phyloP scores from a whole-genome alignment of 371 early-diverging fungal species.

The Saksenaea vasiformis region DNA sequence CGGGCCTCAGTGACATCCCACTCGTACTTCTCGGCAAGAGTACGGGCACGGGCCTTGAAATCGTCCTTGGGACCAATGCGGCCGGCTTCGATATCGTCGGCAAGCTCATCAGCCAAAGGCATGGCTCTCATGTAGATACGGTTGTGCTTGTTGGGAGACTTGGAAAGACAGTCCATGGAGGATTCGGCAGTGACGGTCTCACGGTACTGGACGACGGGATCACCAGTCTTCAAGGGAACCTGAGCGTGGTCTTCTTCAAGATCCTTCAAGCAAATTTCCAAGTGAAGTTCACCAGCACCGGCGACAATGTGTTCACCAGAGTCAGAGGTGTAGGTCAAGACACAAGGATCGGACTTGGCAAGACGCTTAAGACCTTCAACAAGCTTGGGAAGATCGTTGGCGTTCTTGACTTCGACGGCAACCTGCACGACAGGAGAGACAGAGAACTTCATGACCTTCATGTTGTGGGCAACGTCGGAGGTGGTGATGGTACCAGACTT shows the following conservation, averaged over 20 bases:
- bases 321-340: constrained; percentile 87
- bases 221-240: constrained; percentile 88
- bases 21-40: constrained; percentile 85
- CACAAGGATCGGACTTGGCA: constrained; percentile 98
- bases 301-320: constrained; percentile 98
- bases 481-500: constrained; percentile 99
- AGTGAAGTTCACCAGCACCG: constrained; percentile 99
- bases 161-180: constrained; percentile 77
- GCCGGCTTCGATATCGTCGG: constrained; percentile 82
- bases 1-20: constrained; percentile 98
- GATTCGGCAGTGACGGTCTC: constrained; percentile 91
- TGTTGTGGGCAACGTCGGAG: constrained; percentile 94
- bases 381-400: constrained; percentile 96
- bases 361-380: constrained; percentile 99
- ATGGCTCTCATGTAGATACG: constrained; percentile 97
- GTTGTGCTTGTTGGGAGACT: constrained; percentile 99
- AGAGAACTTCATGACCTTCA: constrained; percentile 99
- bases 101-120: constrained; percentile 87
- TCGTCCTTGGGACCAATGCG: constrained; percentile 90
- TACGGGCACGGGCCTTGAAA: constrained; percentile 92
- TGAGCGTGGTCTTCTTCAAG: constrained; percentile 98
- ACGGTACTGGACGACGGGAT: constrained; percentile 96
- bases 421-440: constrained; percentile 99
- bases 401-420: constrained; percentile 97
- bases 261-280: constrained; percentile 99